Evolutionary conservation across 164 flowering plant genomes (phyloP).

Genomic region (Berberis vulgaris): DNA sequence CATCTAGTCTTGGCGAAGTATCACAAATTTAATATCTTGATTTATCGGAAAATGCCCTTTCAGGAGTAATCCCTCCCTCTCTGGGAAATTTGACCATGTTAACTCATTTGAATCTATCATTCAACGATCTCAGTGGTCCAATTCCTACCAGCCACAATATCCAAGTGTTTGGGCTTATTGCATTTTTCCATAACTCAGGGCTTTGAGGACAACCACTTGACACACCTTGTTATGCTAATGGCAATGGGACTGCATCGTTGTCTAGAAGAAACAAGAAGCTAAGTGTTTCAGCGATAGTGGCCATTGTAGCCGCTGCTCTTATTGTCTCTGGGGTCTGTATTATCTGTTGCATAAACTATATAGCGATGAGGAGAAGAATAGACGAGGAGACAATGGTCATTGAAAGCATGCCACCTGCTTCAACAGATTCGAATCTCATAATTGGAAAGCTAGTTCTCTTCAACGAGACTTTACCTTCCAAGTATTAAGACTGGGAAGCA

Average conservation of each 20-base stretch:
- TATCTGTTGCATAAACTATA: constrained; percentile 54
- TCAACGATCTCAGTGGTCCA: constrained; percentile 62
- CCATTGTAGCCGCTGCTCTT: constrained; percentile 85
- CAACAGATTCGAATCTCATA: constrained; percentile 69
- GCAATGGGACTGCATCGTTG: constrained; percentile 12
- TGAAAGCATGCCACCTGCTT: constrained; percentile 67
- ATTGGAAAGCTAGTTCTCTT: constrained; percentile 93
- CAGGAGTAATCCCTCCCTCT: constrained; percentile 59
- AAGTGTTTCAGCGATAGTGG: constrained; percentile 70
- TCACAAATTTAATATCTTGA: constrained; percentile 44
- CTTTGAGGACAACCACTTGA: constrained; percentile 75
- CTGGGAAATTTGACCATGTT: constrained; percentile 50
- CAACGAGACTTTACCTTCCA: constrained; percentile 84
- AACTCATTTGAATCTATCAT: constrained; percentile 65
- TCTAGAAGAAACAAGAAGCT: constrained; percentile 36
- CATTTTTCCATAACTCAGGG: constrained; percentile 60
- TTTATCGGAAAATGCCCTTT: constrained; percentile 59
- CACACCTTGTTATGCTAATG: constrained; percentile 33
- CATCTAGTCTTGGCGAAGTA: constrained; percentile 50
- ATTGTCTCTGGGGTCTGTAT: constrained; percentile 78
- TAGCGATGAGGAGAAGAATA: constrained; percentile 34
- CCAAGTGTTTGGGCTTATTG: constrained; percentile 49
- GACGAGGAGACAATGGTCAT: constrained; percentile 34
- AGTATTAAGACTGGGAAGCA: constrained; percentile 94
- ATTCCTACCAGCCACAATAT: constrained; percentile 47